These are phyloP conservation scores for Penicillium manginii DNA, from an alignment of 495 filamentous ascomycete species.

Conservation along the genomic window DNA sequence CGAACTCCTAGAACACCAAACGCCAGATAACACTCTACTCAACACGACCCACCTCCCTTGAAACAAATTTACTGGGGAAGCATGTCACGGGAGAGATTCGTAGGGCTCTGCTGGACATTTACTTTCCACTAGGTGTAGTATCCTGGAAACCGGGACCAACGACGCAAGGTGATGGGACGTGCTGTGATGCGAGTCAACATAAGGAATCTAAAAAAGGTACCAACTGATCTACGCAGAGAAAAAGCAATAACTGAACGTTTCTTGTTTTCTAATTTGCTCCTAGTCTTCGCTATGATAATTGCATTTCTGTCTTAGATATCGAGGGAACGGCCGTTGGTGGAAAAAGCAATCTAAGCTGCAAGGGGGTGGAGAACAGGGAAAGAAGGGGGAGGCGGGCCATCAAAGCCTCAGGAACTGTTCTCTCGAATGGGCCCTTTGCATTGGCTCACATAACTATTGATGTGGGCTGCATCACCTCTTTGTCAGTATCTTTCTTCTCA, in stretches of 20 bases:
- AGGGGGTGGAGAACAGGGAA: conserved; percentile 22
- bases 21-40: background rate
- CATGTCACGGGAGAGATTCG: background rate
- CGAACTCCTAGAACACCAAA: conserved; percentile 11
- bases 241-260: background rate
- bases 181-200: conserved; percentile 30
- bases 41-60: background rate
- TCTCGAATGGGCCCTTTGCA: conserved; percentile 9
- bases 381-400: conserved; percentile 6
- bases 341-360: conserved; percentile 19
- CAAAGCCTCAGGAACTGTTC: conserved; percentile 8
- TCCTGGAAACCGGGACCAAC: conserved; percentile 23
- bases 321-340: conserved; percentile 11
- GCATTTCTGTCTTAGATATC: background rate
- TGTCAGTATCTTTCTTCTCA: background rate
- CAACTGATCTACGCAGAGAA: background rate
- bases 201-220: conserved; percentile 8
- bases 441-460: conserved; percentile 14
- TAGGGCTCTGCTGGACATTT: conserved; percentile 17
- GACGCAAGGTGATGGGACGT: conserved; percentile 28
- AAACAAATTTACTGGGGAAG: background rate
- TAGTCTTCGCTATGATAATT: background rate
- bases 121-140: conserved; percentile 18
- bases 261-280: background rate
- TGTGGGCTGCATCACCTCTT: conserved; percentile 2